These are phyloP conservation scores for Calonectria pseudoreteaudii DNA, from an alignment of 2,329 filamentous ascomycete genomes.

Conservation along the genomic window DNA sequence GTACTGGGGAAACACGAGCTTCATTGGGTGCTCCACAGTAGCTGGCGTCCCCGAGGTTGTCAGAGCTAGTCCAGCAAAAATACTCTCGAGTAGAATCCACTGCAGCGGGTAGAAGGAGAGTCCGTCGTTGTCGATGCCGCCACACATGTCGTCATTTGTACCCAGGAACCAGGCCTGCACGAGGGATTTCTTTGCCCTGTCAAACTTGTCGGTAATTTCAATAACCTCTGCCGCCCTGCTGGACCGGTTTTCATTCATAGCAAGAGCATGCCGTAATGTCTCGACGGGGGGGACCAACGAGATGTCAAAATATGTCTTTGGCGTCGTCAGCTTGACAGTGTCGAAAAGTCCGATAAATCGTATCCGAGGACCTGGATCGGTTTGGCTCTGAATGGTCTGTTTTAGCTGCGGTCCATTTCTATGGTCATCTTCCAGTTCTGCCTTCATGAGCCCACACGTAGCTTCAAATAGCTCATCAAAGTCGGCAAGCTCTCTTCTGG, in stretches of 20 bases:
- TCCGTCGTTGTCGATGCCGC: slow-evolving; percentile 34
- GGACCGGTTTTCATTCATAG: slow-evolving; percentile 36
- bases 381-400: slow-evolving; percentile 20
- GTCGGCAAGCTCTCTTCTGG: not conserved
- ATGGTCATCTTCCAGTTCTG: slow-evolving; percentile 36
- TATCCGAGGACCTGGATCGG: slow-evolving; percentile 28
- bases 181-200: slow-evolving; percentile 28
- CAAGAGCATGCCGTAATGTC: slow-evolving; percentile 36
- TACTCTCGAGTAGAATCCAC: slow-evolving; percentile 40
- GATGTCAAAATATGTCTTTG: slow-evolving; percentile 31
- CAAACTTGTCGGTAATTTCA: slow-evolving; percentile 15
- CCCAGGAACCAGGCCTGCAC: slow-evolving; percentile 41
- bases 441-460: slow-evolving; percentile 34
- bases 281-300: slow-evolving; percentile 33
- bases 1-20: slow-evolving; percentile 38
- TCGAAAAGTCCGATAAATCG: slow-evolving; percentile 41
- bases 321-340: slow-evolving; percentile 19
- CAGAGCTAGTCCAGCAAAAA: slow-evolving; percentile 29
- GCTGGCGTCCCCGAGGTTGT: slow-evolving; percentile 10
- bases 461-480: slow-evolving; percentile 38
- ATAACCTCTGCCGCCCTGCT: slow-evolving; percentile 19
- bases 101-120: slow-evolving; percentile 39
- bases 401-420: slow-evolving; percentile 26
- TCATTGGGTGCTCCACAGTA: slow-evolving; percentile 20
- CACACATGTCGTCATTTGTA: slow-evolving; percentile 37